Evolutionary conservation across 805 yeast species (phyloP).

Genomic region (Grigorovia jiainica): DNA sequence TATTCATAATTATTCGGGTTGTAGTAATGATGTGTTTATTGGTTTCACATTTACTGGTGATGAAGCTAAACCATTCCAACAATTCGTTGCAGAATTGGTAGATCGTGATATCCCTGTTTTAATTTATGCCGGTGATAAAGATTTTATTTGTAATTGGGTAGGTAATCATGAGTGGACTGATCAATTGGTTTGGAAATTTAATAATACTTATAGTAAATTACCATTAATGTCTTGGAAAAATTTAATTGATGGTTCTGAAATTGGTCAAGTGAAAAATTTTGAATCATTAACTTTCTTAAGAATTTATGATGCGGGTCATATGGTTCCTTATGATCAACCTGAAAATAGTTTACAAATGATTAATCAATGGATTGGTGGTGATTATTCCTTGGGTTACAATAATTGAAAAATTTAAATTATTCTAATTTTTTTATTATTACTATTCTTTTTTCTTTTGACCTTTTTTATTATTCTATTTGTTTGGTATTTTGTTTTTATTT

Average conservation of each 20-base stretch:
- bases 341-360: conserved; percentile 59
- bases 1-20: conserved; percentile 58
- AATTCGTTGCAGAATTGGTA: conserved; percentile 57
- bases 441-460: background rate
- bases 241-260: conserved; percentile 30
- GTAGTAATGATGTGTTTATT: conserved; percentile 57
- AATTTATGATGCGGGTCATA: conserved; percentile 77
- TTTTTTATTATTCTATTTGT: no score
- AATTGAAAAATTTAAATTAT: background rate
- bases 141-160: conserved; percentile 86
- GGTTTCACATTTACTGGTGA: conserved; percentile 75
- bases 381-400: conserved; percentile 12
- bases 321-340: conserved; percentile 89
- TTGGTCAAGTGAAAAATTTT: conserved; percentile 70
- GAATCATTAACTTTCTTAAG: conserved; percentile 68
- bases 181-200: conserved; percentile 54
- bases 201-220: conserved; percentile 36
- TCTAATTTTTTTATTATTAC: background rate
- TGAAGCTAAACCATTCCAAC: conserved; percentile 77
- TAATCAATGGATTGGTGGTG: conserved; percentile 63
- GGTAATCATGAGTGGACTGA: conserved; percentile 83
- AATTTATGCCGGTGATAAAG: conserved; percentile 91
- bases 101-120: conserved; percentile 68
- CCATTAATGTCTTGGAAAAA: conserved; percentile 35
- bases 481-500: no score